Percentiles rank a stretch among this genome's conserved stretches.
phyloP scores from a whole-genome alignment of 345 rosid species.

The Excoecaria agallocha region DNA sequence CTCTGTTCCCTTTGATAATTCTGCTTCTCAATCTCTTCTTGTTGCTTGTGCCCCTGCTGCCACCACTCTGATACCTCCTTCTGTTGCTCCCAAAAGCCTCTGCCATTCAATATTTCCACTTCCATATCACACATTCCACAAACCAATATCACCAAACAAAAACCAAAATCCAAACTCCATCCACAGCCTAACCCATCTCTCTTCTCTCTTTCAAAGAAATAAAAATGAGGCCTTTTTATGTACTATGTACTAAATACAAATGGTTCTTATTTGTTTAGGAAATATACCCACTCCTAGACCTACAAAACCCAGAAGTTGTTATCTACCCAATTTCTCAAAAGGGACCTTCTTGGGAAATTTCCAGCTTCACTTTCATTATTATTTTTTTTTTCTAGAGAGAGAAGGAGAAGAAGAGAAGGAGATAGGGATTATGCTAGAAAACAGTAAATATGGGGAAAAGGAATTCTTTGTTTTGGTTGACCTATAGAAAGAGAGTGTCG shows the following conservation, averaged over 20 bases:
- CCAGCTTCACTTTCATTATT: conserved; percentile 8
- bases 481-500: conserved; percentile 23
- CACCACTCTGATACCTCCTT: conserved; percentile 41
- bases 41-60: conserved; percentile 43
- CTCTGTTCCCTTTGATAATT: conserved; percentile 2
- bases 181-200: conserved; percentile 49
- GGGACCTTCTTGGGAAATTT: conserved; percentile 21
- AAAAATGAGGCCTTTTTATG: conserved; percentile 17
- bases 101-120: conserved; percentile 50
- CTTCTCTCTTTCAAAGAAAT: conserved; percentile 8
- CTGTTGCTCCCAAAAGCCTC: conserved; percentile 35
- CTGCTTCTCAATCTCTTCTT: conserved; percentile 31
- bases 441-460: conserved; percentile 36
- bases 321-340: conserved; percentile 26
- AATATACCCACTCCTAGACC: conserved; percentile 20
- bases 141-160: conserved; percentile 10
- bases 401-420: conserved; percentile 1
- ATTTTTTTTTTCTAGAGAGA: background rate
- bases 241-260: conserved; percentile 14
- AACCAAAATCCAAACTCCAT: conserved; percentile 19
- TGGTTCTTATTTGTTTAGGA: background rate
- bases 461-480: conserved; percentile 13
- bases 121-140: conserved; percentile 32
- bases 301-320: conserved; percentile 8
- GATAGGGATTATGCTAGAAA: background rate